Base-by-base conservation (phyloP, 2,329 filamentous ascomycete species). In the Pseudogymnoascus sp. region DNA sequence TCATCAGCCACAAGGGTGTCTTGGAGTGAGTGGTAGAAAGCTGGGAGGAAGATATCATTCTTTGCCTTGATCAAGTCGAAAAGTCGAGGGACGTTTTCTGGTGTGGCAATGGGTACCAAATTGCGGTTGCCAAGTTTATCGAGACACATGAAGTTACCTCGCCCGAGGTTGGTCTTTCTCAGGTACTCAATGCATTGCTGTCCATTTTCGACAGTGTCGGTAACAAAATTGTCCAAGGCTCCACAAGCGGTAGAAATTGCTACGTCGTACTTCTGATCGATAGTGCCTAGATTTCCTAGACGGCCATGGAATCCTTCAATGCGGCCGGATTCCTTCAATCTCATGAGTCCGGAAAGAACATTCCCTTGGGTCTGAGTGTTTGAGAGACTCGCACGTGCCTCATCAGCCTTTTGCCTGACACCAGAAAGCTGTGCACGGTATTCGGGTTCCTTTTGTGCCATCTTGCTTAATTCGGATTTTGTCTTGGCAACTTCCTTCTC, bases 161-260 rank as follows among this genome's bases (percentile, higher is more conserved):
- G 87, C 11, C 95, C 95, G 3, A 99, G 86, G 69, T 97, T 97
- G 70, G 96, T 99, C 81, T 97, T 99, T 63, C 95, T 87, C 11
- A 99, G 82, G 72, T 99, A 95, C 73, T 97, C 95, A 67, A 99
- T 97, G 75, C 96, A 99, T 74, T 97, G 93, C 75, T 99, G 95
- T 67, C 93, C 95, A 64, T 92, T 90, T 71, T 97, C 95, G 12
- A 97, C 93, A 0, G 91, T 93, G 70, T 97, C 95, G 0, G 96
- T 96, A 8, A 99, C 93, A 76, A 99, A 93, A 73, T 97, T 96
- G 75, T 99, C 91, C 8, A 99, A 84, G 2, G 89, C 84, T 53
- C 90, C 88, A 69, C 95, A 97, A 10, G 95, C 96, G 0, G 95
- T 99, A 0, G 96, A 99, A 65, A 99, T 96, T n/a, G 95, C 95